These are phyloP conservation scores for Nakaseomyces nivariensis DNA, from an alignment of 1,139 yeast genomes.

Conservation along the genomic window DNA sequence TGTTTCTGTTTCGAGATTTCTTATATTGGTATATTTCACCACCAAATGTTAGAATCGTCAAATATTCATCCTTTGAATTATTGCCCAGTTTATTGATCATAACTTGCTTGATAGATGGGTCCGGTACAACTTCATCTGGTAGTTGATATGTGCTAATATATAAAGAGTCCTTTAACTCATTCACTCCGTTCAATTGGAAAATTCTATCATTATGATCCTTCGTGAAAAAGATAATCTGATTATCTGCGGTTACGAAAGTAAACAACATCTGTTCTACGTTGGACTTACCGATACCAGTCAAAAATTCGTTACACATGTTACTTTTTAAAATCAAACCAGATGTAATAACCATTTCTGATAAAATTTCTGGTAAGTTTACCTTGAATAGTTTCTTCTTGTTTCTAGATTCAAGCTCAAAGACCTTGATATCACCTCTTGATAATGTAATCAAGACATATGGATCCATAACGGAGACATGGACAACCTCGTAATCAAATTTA, in stretches of 20 bases:
- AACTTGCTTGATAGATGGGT: constrained; percentile 66
- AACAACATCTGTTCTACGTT: constrained; percentile 42
- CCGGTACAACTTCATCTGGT: constrained; percentile 50
- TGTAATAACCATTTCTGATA: constrained; percentile 54
- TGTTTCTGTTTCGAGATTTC: constrained; percentile 37
- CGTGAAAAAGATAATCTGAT: constrained; percentile 55
- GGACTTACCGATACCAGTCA: constrained; percentile 16
- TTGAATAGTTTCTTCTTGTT: constrained; percentile 29
- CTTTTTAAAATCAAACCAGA: constrained; percentile 52
- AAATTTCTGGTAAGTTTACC: constrained; percentile 39
- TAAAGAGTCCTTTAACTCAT: constrained; percentile 45
- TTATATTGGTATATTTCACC: constrained; percentile 69
- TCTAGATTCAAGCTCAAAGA: constrained; percentile 33
- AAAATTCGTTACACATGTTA: constrained; percentile 31
- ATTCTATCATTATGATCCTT: constrained; percentile 58
- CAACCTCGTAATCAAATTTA: constrained; percentile 41
- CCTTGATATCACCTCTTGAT: constrained; percentile 50
- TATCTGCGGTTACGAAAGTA: constrained; percentile 67
- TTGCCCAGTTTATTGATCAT: constrained; percentile 62
- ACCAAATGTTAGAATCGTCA: constrained; percentile 65
- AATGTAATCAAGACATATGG: constrained; percentile 49
- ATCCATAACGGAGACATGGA: constrained; percentile 47
- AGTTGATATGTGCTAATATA: constrained; percentile 49
- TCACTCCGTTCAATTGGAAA: constrained; percentile 52
- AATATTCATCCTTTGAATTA: constrained; percentile 39